A percentile compares a stretch with the other conserved stretches of the same genome.
These are phyloP conservation scores for Coix lacrymajobi DNA, from an alignment of 176 grass and related monocot species.

Conservation along the genomic window DNA sequence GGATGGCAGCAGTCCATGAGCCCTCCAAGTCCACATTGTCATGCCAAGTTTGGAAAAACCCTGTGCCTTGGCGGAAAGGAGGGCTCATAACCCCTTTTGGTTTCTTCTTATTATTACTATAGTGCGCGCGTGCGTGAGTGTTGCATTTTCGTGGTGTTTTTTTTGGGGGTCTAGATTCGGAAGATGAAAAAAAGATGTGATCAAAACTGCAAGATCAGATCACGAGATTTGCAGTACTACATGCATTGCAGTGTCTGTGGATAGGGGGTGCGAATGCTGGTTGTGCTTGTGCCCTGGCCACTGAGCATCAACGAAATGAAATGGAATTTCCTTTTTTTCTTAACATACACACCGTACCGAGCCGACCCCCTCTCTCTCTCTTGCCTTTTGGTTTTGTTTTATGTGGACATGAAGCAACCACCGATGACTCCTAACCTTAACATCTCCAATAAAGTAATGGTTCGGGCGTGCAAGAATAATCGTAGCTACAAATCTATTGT, in stretches of 20 bases:
- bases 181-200: neutral
- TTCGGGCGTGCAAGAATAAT: constrained; percentile 11
- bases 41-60: constrained; percentile 11
- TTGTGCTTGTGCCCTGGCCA: constrained; percentile 27
- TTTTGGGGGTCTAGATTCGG: neutral
- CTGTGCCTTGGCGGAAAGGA: constrained; percentile 11
- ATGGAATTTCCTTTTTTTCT: neutral
- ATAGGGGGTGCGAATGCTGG: neutral
- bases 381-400: constrained; percentile 25
- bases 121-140: neutral
- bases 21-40: constrained; percentile 31
- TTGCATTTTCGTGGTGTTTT: neutral
- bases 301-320: constrained; percentile 12
- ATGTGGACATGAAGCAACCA: constrained; percentile 37
- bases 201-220: neutral
- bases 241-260: neutral
- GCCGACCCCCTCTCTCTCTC: too few species aligned
- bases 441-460: constrained; percentile 29
- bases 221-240: neutral
- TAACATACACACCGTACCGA: neutral
- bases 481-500: neutral
- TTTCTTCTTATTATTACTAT: too few species aligned
- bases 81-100: neutral
- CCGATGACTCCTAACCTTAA: constrained; percentile 34
- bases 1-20: neutral